Evolutionary conservation across 192 early-diverging fungal genomes (phyloP).

Genomic region (Podila epigama): DNA sequence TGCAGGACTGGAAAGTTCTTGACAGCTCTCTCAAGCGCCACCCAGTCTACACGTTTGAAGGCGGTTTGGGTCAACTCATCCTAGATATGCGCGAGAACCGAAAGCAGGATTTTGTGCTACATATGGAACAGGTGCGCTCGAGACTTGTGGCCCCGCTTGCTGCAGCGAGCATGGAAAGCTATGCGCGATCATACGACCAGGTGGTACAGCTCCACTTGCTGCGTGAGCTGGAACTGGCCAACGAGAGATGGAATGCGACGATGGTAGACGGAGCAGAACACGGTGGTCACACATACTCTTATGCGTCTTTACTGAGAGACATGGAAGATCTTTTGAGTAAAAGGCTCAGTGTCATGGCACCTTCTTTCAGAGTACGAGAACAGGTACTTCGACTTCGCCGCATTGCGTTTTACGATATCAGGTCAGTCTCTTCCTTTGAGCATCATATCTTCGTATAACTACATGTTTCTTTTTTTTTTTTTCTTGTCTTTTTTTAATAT

Average conservation of each 20-base stretch:
- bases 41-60: constrained; percentile 59
- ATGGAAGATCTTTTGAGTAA: constrained; percentile 48
- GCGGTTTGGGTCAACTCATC: constrained; percentile 61
- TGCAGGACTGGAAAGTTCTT: constrained; percentile 65
- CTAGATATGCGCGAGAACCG: constrained; percentile 53
- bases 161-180: constrained; percentile 72
- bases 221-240: constrained; percentile 64
- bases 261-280: neutral
- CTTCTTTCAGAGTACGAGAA: constrained; percentile 66
- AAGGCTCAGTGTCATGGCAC: constrained; percentile 59
- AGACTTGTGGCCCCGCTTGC: constrained; percentile 59
- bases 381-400: constrained; percentile 66
- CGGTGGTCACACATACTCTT: neutral
- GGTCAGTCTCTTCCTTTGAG: neutral
- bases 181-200: constrained; percentile 63
- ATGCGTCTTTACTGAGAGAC: constrained; percentile 12
- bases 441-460: no score
- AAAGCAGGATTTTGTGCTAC: constrained; percentile 18
- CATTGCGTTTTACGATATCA: constrained; percentile 50
- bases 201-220: constrained; percentile 73
- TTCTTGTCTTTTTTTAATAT: neutral
- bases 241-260: constrained; percentile 12
- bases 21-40: constrained; percentile 51
- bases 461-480: neutral
- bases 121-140: constrained; percentile 54